phyloP scores from a whole-genome alignment of 2,329 filamentous ascomycete species.

The Pseudocercospora fijiensis region DNA sequence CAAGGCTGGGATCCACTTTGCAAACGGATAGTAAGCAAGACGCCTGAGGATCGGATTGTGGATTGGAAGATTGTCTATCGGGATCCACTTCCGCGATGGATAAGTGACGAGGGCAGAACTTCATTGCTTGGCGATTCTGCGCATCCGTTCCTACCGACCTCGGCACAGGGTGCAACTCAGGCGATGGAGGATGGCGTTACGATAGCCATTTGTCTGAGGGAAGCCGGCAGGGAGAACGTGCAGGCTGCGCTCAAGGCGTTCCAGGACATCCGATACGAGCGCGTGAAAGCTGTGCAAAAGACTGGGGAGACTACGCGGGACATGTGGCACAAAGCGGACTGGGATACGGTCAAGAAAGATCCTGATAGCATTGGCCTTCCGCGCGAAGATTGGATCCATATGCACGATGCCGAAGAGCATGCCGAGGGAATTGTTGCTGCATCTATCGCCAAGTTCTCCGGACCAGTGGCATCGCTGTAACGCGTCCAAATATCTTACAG shows the following conservation, averaged over 20 bases:
- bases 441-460: neutral
- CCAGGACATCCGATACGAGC: neutral
- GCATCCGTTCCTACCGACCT: constrained; percentile 64
- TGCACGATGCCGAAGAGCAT: constrained; percentile 51
- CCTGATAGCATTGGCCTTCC: constrained; percentile 48
- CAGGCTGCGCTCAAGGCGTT: neutral
- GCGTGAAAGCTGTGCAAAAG: constrained; percentile 7
- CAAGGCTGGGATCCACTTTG: constrained; percentile 3
- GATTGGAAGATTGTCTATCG: constrained; percentile 4
- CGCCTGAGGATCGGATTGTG: constrained; percentile 6
- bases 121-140: constrained; percentile 65
- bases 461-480: neutral
- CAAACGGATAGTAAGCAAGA: constrained; percentile 1
- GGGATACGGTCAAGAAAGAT: constrained; percentile 46
- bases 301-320: constrained; percentile 15
- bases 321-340: constrained; percentile 55
- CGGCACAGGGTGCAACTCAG: constrained; percentile 61
- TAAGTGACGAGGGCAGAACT: constrained; percentile 39
- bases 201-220: constrained; percentile 43
- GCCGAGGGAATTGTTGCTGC: constrained; percentile 26
- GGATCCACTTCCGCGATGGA: neutral
- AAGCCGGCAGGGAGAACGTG: neutral
- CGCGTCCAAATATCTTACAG: neutral
- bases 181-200: constrained; percentile 67
- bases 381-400: constrained; percentile 51